Conservation (phyloP, 1,284 basidiomycete genomes). For the Cystobasidium sp. region DNA sequence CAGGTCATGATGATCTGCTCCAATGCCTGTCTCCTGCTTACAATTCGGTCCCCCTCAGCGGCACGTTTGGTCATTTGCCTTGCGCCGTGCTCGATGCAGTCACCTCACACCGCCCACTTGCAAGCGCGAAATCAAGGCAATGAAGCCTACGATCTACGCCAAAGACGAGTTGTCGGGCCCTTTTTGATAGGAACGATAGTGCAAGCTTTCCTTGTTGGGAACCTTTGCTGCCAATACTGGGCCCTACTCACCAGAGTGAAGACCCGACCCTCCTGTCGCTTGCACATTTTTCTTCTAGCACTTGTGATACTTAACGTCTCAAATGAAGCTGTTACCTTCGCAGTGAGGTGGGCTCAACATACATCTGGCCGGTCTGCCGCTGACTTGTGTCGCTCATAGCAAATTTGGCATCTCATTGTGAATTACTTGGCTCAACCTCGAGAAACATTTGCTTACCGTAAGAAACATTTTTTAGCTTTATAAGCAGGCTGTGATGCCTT, state of each 20-base stretch:
- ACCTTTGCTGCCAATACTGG: constrained; percentile 13
- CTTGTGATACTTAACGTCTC: constrained; percentile 6
- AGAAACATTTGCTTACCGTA: background rate
- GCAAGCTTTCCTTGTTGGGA: constrained; percentile 5
- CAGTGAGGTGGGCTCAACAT: background rate
- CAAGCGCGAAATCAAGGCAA: background rate
- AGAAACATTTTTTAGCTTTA: background rate
- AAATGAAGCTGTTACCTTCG: background rate
- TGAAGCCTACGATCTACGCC: background rate
- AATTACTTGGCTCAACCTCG: background rate
- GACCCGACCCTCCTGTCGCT: background rate
- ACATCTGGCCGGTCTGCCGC: background rate
- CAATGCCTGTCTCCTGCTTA: no score
- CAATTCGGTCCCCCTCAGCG: no score
- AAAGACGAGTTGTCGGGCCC: constrained; percentile 13
- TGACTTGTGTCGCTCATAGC: background rate
- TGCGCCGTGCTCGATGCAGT: no score
- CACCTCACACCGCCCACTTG: no score
- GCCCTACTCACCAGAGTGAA: background rate
- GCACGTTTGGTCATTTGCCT: no score
- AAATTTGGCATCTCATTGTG: background rate
- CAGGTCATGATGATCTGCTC: no score
- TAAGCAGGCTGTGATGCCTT: background rate
- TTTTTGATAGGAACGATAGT: constrained; percentile 1
- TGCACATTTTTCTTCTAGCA: background rate